phyloP scores from a whole-genome alignment of 495 filamentous ascomycete genomes.

The Lasiosphaeris hirsuta region DNA sequence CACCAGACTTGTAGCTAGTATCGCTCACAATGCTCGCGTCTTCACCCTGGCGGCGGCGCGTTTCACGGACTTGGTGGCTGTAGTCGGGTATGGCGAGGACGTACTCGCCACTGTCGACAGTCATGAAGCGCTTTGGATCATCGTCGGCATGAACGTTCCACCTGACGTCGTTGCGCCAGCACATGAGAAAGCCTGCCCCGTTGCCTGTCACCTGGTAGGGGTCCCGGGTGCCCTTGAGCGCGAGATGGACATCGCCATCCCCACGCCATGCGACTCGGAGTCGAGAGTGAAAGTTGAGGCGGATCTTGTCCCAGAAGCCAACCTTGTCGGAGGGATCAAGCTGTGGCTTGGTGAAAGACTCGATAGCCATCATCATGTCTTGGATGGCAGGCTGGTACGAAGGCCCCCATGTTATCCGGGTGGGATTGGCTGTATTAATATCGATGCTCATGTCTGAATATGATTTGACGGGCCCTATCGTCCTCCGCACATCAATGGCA shows the following conservation, averaged over 20 bases:
- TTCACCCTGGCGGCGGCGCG: conserved; percentile 55
- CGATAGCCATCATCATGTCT: conserved; percentile 99
- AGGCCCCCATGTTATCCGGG: conserved; percentile 92
- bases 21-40: conserved; percentile 60
- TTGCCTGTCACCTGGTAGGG: conserved; percentile 90
- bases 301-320: conserved; percentile 99
- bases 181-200: conserved; percentile 94
- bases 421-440: conserved; percentile 88
- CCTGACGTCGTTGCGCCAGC: conserved; percentile 87
- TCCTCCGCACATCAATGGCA: conserved; percentile 80
- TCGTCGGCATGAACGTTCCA: conserved; percentile 79
- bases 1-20: conserved; percentile 65
- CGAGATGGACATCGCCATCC: conserved; percentile 92
- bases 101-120: conserved; percentile 89
- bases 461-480: conserved; percentile 91
- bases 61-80: conserved; percentile 76
- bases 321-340: conserved; percentile 89
- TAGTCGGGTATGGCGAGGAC: conserved; percentile 92
- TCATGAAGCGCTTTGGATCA: conserved; percentile 91
- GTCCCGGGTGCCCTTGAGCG: conserved; percentile 88
- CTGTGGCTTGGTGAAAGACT: conserved; percentile 93
- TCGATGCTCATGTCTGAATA: conserved; percentile 89
- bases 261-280: conserved; percentile 86
- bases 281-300: conserved; percentile 91
- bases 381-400: conserved; percentile 98